A percentile compares a stretch with the other conserved stretches of the same genome.
Conservation (phyloP, 192 early-diverging fungal genomes). For the Coemansia sp. region DNA sequence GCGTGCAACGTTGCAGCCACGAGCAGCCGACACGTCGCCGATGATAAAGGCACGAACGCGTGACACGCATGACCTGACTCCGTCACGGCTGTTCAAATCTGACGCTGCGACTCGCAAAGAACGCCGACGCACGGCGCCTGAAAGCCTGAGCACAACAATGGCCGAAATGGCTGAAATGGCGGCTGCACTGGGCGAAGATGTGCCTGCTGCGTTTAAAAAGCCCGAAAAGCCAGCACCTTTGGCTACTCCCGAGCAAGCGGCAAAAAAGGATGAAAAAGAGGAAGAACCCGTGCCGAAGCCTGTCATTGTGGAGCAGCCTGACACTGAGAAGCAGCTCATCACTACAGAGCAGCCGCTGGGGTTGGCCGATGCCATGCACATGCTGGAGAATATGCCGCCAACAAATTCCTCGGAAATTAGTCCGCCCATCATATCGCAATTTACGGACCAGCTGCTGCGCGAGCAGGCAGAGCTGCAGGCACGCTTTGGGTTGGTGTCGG, state of each 20-base stretch:
- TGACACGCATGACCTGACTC: background rate
- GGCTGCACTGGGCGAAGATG: constrained; percentile 43
- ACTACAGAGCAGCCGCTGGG: constrained; percentile 25
- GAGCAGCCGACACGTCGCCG: constrained; percentile 10
- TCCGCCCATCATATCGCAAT: background rate
- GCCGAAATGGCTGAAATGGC: constrained; percentile 42
- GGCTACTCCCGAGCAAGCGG: background rate
- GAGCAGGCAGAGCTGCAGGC: constrained; percentile 48
- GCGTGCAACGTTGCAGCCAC: background rate
- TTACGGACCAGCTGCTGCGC: constrained; percentile 28
- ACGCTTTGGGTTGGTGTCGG: constrained; percentile 11
- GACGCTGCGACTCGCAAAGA: background rate
- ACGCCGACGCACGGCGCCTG: background rate
- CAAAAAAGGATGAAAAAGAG: background rate
- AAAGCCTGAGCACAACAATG: constrained; percentile 9
- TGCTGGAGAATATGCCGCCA: constrained; percentile 1
- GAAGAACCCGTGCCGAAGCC: constrained; percentile 6
- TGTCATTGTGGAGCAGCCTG: constrained; percentile 4
- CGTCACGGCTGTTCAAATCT: constrained; percentile 1
- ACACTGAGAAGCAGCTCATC: background rate
- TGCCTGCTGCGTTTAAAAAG: constrained; percentile 17
- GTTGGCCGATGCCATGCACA: constrained; percentile 17
- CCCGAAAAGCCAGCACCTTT: background rate
- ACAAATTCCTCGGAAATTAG: background rate
- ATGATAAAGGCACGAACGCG: constrained; percentile 17